A percentile compares a stretch with the other conserved stretches of the same genome.
These are phyloP conservation scores for Pestalotiopsis fici DNA, from an alignment of 2,329 filamentous ascomycete genomes.

Conservation along the genomic window DNA sequence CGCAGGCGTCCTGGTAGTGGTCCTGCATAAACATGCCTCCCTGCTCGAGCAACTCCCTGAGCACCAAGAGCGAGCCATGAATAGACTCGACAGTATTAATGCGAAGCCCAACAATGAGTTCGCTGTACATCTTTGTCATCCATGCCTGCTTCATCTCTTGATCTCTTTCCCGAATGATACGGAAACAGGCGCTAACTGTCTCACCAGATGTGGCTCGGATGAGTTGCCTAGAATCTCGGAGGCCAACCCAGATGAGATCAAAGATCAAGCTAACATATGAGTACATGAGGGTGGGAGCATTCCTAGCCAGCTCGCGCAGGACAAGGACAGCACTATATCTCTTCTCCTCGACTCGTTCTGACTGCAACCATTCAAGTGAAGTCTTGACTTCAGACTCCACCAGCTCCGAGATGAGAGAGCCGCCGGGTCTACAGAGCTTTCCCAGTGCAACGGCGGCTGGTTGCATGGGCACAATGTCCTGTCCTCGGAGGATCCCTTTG, in stretches of 20 bases:
- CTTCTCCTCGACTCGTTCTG: constrained; percentile 89
- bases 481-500: constrained; percentile 83
- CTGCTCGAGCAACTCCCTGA: constrained; percentile 90
- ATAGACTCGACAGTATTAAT: constrained; percentile 82
- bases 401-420: constrained; percentile 89
- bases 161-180: constrained; percentile 92
- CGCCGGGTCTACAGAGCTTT: constrained; percentile 87
- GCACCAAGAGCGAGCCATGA: constrained; percentile 89
- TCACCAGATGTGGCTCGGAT: constrained; percentile 92
- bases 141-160: constrained; percentile 82
- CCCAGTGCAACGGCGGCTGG: constrained; percentile 87
- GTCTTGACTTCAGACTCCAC: constrained; percentile 97
- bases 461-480: constrained; percentile 88
- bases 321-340: constrained; percentile 92
- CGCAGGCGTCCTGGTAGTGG: constrained; percentile 87
- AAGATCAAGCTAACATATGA: constrained; percentile 94
- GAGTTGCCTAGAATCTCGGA: constrained; percentile 85
- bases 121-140: constrained; percentile 89
- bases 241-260: constrained; percentile 92
- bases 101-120: constrained; percentile 78
- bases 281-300: constrained; percentile 94
- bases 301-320: constrained; percentile 85
- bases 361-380: constrained; percentile 94
- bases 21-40: constrained; percentile 99
- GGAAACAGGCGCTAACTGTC: constrained; percentile 91